These are phyloP conservation scores for Scenedesmus sp. DNA, from an alignment of 163 green algal genomes.

Conservation along the genomic window DNA sequence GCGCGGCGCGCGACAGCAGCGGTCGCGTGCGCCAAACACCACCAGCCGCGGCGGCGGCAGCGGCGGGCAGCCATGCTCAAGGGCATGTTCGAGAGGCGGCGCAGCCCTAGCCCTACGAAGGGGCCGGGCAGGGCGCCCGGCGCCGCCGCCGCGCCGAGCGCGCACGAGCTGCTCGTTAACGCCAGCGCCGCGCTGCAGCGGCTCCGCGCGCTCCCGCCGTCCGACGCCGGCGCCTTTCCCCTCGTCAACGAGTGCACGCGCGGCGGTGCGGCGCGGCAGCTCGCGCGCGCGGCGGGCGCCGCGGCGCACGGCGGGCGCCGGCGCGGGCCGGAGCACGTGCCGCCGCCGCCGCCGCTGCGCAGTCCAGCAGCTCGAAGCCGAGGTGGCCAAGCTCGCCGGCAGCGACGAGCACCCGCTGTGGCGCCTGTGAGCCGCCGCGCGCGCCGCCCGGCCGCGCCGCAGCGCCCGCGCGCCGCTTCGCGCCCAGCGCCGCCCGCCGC, in stretches of 20 bases:
- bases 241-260: slow-evolving; percentile 28
- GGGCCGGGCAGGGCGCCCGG: not conserved
- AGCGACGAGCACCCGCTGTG: slow-evolving; percentile 37
- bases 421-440: slow-evolving; percentile 40
- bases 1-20: too few relatives aligned
- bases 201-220: slow-evolving; percentile 28
- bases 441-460: too few relatives aligned
- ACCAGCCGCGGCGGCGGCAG: too few relatives aligned
- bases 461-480: too few relatives aligned
- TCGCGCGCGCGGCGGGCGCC: too few relatives aligned
- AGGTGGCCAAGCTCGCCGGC: slow-evolving; percentile 5
- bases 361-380: slow-evolving; percentile 45
- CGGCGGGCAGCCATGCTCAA: not conserved
- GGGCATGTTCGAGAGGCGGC: not conserved
- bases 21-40: too few relatives aligned
- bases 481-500: too few relatives aligned
- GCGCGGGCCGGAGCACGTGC: not conserved
- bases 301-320: too few relatives aligned
- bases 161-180: not conserved
- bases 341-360: not conserved
- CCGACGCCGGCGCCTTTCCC: slow-evolving; percentile 40
- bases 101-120: not conserved
- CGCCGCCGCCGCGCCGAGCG: too few relatives aligned
- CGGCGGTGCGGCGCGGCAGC: too few relatives aligned
- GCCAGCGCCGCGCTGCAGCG: not conserved